Evolutionary conservation across 2,329 filamentous ascomycete species (phyloP), one percentile per base, ranked within the genome.

Genomic region (Plectosphaerella plurivora): DNA sequence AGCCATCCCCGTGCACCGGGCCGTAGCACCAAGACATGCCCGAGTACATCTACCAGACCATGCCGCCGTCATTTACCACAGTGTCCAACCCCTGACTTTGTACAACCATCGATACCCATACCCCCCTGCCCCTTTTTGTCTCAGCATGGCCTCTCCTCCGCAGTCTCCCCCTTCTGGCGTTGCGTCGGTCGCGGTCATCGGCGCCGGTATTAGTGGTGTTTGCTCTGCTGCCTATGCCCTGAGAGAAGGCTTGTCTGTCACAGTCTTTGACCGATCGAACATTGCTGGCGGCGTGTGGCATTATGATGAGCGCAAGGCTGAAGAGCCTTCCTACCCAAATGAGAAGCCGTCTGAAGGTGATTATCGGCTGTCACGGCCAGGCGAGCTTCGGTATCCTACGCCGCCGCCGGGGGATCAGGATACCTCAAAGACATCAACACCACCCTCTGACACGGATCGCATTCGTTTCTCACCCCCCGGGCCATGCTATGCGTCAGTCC

Each of bases 401-500:
- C 59, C 57, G 8, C 59, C 60, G 6, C 55, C 56, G 5, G 56
- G 57, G 25, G 16, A 49, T 48, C 14, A 33, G 9, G 33, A n/a
- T 11, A 14, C 1, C 22, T 22, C 22, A 35, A 37, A 6, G 22
- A n/a, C 39, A 16, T n/a, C 39, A 39, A 20, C 28, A 44, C 8
- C 25, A 47, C 4, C 64, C 84, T 53, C 28, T 82, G 82, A 57
- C 18, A 18, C 18, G 14, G n/a, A 45, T 10, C 12, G 15, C 52
- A 45, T 59, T 15, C 51, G 44, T 2, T 63, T 60, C 37, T 57
- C 62, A 2, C 63, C 62, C 3, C 67, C 65, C 0, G 67, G 66
- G 1, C 70, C 91, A 75, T 72, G 81, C 78, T 69, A 79, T 53
- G 67, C 66, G 28, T 33, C 8, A 33, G 28, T 33, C 4, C 28